These are phyloP conservation scores for Truncatella angustata DNA, from an alignment of 2,329 filamentous ascomycete genomes.

Conservation along the genomic window DNA sequence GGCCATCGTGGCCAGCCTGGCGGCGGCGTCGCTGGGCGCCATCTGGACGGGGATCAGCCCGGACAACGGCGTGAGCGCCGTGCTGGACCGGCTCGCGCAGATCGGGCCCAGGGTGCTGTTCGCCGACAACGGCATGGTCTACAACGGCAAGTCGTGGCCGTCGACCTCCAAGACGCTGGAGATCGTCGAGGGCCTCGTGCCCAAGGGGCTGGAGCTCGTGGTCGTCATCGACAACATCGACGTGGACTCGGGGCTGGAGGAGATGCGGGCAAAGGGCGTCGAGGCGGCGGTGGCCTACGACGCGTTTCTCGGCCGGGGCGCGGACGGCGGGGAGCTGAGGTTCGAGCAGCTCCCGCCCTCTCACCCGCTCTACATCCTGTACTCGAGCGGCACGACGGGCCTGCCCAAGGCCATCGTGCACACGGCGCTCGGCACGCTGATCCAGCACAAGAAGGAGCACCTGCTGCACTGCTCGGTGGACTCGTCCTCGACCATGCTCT, in stretches of 20 bases:
- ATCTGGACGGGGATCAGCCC: conserved; percentile 93
- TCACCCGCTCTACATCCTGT: conserved; percentile 90
- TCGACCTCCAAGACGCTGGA: conserved; percentile 76
- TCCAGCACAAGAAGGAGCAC: conserved; percentile 98
- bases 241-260: conserved; percentile 40
- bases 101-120: conserved; percentile 82
- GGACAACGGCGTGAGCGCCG: conserved; percentile 87
- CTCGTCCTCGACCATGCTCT: conserved; percentile 73
- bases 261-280: conserved; percentile 38
- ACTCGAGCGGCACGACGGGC: conserved; percentile 86
- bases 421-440: conserved; percentile 80
- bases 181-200: conserved; percentile 63
- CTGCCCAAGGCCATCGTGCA: conserved; percentile 93
- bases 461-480: conserved; percentile 80
- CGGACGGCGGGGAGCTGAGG: conserved; percentile 44
- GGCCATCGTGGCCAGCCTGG: conserved; percentile 84
- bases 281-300: conserved; percentile 43
- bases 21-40: conserved; percentile 76
- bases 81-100: conserved; percentile 82
- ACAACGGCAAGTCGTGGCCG: conserved; percentile 89
- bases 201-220: conserved; percentile 63
- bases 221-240: conserved; percentile 71
- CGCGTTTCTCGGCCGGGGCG: conserved; percentile 38
- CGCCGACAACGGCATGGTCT: conserved; percentile 82
- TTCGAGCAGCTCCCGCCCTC: conserved; percentile 82